phyloP scores from a whole-genome alignment of 2,329 filamentous ascomycete species.

The Daldinia sp. region DNA sequence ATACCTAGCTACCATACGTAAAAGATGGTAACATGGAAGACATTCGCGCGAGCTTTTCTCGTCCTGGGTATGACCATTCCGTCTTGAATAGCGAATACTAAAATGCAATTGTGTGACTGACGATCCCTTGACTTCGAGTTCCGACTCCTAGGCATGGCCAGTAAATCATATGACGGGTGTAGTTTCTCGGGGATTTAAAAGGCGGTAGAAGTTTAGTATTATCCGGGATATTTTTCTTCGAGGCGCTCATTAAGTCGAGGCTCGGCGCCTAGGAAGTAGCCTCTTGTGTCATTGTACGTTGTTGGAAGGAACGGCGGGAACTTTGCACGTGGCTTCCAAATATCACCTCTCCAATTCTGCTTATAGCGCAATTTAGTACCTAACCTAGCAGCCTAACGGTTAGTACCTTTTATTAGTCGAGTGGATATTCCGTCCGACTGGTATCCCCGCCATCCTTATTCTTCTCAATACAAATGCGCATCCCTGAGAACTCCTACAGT shows the following conservation, averaged over 20 bases:
- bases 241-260: conserved; percentile 6
- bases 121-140: conserved; percentile 17
- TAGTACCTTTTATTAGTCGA: too few species aligned
- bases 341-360: too few species aligned
- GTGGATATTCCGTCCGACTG: too few species aligned
- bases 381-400: too few species aligned
- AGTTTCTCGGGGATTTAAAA: conserved; percentile 10
- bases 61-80: conserved; percentile 12
- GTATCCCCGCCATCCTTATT: too few species aligned
- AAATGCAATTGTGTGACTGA: conserved; percentile 20
- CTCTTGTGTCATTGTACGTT: not conserved
- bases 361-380: too few species aligned
- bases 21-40: conserved; percentile 16
- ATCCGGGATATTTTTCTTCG: not conserved
- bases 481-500: too few species aligned
- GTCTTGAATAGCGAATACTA: conserved; percentile 3
- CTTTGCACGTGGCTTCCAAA: too few species aligned
- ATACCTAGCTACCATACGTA: conserved; percentile 8
- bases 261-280: not conserved
- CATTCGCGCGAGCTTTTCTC: not conserved
- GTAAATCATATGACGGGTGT: conserved; percentile 2
- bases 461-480: too few species aligned
- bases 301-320: not conserved
- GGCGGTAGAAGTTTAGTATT: not conserved
- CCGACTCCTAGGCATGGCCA: not conserved